These are phyloP conservation scores for Chlorella sp. DNA, from an alignment of 139 green algal species.

Conservation along the genomic window DNA sequence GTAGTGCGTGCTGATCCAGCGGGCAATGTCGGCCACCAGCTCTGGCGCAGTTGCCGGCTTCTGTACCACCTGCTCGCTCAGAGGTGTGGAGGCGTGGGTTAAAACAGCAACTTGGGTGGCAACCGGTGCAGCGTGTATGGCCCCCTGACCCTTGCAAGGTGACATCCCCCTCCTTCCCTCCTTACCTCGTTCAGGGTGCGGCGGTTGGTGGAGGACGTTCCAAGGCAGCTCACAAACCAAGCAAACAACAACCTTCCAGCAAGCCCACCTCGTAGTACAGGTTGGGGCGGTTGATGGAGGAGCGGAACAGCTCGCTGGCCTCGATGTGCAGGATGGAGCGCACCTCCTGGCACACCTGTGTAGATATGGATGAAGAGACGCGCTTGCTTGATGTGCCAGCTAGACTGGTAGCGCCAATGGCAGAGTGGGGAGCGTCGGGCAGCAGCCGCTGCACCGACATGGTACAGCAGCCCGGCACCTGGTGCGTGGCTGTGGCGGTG, in stretches of 20 bases:
- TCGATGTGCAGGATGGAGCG: conserved; percentile 57
- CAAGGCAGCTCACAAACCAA: not conserved
- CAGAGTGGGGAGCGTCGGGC: no score
- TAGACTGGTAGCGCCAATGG: no score
- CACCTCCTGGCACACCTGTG: conserved; percentile 54
- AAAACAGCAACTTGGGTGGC: no score
- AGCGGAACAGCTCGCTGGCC: conserved; percentile 70
- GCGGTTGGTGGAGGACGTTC: no score
- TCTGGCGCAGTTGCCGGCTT: conserved; percentile 48
- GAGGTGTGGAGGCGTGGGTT: no score
- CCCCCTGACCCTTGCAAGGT: no score
- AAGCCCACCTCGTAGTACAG: conserved; percentile 73
- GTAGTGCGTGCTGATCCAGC: conserved; percentile 62
- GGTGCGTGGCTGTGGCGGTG: conserved; percentile 59
- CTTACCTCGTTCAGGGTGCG: no score
- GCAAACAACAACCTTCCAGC: not conserved
- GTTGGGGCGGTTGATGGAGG: conserved; percentile 79
- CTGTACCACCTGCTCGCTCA: conserved; percentile 56
- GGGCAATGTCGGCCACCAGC: conserved; percentile 50
- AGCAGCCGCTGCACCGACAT: no score
- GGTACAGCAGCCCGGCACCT: not conserved
- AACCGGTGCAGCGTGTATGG: no score
- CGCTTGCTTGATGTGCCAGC: no score
- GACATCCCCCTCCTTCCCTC: no score
- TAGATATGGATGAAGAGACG: no score